These are phyloP conservation scores for Lojkania enalia DNA, from an alignment of 2,329 filamentous ascomycete genomes.

Conservation along the genomic window DNA sequence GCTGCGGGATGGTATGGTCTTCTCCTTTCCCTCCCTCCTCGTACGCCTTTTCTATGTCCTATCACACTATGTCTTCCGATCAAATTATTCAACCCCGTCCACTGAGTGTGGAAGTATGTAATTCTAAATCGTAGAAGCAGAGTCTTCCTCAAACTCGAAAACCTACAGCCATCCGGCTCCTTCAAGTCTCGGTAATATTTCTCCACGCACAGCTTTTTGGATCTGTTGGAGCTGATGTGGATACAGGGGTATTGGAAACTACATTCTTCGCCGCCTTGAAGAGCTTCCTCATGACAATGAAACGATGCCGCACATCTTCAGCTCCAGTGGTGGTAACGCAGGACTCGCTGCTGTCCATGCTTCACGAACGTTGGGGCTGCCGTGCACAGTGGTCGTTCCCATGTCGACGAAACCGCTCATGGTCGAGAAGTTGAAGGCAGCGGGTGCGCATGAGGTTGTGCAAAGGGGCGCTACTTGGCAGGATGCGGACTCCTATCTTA, in stretches of 20 bases:
- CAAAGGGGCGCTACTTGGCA: conserved; percentile 69
- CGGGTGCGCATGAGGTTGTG: conserved; percentile 69
- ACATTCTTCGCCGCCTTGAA: conserved; percentile 60
- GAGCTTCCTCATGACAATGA: conserved; percentile 34
- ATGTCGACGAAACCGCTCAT: conserved; percentile 67
- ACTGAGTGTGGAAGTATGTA: conserved; percentile 22
- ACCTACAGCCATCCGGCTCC: conserved; percentile 79
- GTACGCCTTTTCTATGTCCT: background rate
- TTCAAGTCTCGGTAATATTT: conserved; percentile 71
- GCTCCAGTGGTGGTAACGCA: conserved; percentile 80
- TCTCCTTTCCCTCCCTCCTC: conserved; percentile 7
- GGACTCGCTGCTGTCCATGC: conserved; percentile 80
- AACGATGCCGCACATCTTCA: conserved; percentile 69
- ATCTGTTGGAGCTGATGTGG: conserved; percentile 1
- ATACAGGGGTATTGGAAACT: conserved; percentile 66
- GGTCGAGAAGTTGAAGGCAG: conserved; percentile 68
- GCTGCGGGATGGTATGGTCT: conserved; percentile 69
- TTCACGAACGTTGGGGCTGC: conserved; percentile 64
- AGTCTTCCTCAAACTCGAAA: conserved; percentile 84
- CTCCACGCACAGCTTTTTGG: background rate
- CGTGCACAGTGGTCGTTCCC: conserved; percentile 77
- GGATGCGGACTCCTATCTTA: conserved; percentile 70
- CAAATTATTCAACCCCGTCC: background rate
- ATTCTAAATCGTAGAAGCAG: conserved; percentile 59
- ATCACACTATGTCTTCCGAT: background rate